A percentile compares a stretch with the other conserved stretches of the same genome.
Conservation (phyloP, 768 basidiomycete genomes). For the Amanita muscaria region DNA sequence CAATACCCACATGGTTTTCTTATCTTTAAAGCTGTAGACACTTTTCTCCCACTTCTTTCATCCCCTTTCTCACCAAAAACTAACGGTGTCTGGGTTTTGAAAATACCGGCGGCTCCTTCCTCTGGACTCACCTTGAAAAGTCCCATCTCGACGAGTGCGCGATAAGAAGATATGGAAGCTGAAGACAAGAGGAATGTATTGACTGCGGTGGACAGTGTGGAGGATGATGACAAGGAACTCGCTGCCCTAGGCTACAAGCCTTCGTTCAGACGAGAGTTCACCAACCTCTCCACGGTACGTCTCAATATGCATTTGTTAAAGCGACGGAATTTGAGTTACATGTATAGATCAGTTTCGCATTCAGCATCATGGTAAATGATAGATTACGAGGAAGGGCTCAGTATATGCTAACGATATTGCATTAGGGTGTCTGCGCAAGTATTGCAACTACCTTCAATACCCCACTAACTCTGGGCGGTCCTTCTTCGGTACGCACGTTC, state of each 20-base stretch:
- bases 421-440: conserved; percentile 62
- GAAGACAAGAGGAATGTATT: no score
- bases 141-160: no score
- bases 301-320: not conserved
- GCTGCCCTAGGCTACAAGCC: conserved; percentile 65
- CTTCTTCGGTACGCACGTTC: conserved; percentile 31
- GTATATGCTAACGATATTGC: not conserved
- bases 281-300: conserved; percentile 68
- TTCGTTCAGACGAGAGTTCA: conserved; percentile 80
- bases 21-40: no score
- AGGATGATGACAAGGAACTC: conserved; percentile 59
- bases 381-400: not conserved
- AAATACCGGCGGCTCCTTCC: no score
- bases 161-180: no score
- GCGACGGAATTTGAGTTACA: conserved; percentile 2
- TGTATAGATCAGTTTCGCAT: conserved; percentile 60
- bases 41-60: no score
- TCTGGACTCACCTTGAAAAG: no score
- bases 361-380: conserved; percentile 72
- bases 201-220: not conserved
- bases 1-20: no score
- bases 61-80: no score
- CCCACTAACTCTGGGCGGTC: conserved; percentile 59
- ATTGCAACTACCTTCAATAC: conserved; percentile 76
- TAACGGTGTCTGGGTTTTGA: no score